Base-by-base conservation (phyloP, 495 filamentous ascomycete species). In the Viridothelium virens region DNA sequence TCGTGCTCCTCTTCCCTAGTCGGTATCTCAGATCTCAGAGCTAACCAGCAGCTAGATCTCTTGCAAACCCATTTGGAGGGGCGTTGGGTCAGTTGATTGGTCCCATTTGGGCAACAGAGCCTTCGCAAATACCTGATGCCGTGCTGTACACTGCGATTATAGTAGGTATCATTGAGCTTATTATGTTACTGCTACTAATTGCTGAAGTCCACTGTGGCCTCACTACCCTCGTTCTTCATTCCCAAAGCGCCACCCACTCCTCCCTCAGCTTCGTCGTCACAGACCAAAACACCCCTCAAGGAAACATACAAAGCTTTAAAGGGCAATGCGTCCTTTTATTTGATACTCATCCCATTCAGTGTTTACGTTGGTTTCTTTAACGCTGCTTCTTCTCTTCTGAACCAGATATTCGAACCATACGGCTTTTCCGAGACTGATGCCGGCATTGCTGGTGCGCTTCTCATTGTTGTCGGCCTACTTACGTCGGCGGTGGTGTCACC, bases 311-410 rank as follows among this genome's bases (percentile, higher is more conserved):
- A 46, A 3, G 38, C 41, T 10, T 64, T 77, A 14, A 66, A 72
- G 16, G 68, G 67, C 37, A 86, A 80, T 31, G 72, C 80, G 36
- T 85, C 90, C 71, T 91, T 96, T 79, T 92, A 86, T 82, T 81
- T 92, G 65, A 77, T 95, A 72, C 74, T 90, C 46, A 67, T 90
- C 67, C 85, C 91, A 63, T 98, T 93, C 78, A 77, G 84, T 61
- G 74, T 92, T 73, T 96, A 93, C 78, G 90, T 97, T 67, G 90
- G 87, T 53, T 87, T 92, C 80, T 98, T 98, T 84, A 97, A 96
- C 81, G 87, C 87, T 74, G 77, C 91, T 71, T 95, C 92, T 61
- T 89, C 90, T 14, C 85, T 97, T 3, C 80, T 97, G 1, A 95
- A 92, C 80, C 92, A 96, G 73, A 89, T 97, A 75, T 84, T 97